Percentiles rank a stretch among this genome's conserved stretches.
phyloP scores from a whole-genome alignment of 2,329 filamentous ascomycete genomes.

The Didymella arachidicola region DNA sequence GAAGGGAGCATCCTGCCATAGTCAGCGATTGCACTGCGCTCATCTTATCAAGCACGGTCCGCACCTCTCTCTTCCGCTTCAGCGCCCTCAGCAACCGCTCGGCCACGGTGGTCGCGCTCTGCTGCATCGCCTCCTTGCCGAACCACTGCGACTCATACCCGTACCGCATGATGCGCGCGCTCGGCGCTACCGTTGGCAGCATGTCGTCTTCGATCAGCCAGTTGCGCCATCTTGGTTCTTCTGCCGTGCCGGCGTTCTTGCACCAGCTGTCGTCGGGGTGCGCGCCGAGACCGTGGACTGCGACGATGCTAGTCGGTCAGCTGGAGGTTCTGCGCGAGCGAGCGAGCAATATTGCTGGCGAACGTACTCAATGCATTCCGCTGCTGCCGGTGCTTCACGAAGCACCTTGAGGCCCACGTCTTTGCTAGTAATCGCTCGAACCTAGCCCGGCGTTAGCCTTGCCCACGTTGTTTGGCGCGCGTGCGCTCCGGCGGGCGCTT shows the following conservation, averaged over 20 bases:
- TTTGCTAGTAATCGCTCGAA: slow-evolving; percentile 22
- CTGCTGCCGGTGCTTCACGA: neutral
- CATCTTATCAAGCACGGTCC: neutral
- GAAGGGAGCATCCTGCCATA: neutral
- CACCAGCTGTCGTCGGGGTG: neutral
- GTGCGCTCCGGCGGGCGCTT: slow-evolving; percentile 13
- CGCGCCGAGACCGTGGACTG: neutral
- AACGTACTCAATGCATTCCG: neutral
- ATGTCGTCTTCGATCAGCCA: neutral
- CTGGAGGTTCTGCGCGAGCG: neutral
- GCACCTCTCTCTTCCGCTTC: neutral
- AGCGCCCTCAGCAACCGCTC: neutral
- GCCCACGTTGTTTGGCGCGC: neutral
- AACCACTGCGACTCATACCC: neutral
- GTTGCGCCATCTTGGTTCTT: neutral
- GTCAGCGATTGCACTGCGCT: neutral
- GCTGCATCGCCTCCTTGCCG: neutral
- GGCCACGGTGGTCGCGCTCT: neutral
- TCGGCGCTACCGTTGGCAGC: neutral
- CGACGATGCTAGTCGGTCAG: neutral
- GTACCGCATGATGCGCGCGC: neutral
- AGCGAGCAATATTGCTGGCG: neutral
- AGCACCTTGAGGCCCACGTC: neutral
- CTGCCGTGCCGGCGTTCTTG: neutral
- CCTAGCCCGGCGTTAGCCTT: slow-evolving; percentile 22